A percentile compares a stretch with the other conserved stretches of the same genome.
phyloP scores from a whole-genome alignment of 2,329 filamentous ascomycete species.

The Cladosporium cucumerinum region DNA sequence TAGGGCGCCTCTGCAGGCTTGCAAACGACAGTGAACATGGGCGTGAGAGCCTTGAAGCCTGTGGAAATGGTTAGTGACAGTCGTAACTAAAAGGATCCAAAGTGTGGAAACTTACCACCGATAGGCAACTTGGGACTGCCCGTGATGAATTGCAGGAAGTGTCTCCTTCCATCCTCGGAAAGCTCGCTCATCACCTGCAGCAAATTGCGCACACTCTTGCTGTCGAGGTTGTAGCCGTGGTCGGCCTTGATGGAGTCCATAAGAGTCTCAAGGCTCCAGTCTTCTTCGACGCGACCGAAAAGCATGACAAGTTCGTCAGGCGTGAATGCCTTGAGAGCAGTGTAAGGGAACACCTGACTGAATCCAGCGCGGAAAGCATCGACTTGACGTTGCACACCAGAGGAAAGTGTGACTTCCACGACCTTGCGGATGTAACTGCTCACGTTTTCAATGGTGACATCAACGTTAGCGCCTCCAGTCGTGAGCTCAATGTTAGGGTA shows the following conservation, averaged over 20 bases:
- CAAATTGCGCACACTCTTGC: constrained; percentile 88
- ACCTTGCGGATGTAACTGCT: constrained; percentile 82
- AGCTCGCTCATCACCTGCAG: constrained; percentile 94
- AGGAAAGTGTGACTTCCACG: constrained; percentile 86
- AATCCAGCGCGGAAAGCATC: constrained; percentile 90
- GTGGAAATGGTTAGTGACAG: constrained; percentile 21
- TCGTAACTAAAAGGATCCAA: background rate
- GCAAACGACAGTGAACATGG: constrained; percentile 98
- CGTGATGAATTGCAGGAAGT: constrained; percentile 96
- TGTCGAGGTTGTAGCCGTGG: constrained; percentile 98
- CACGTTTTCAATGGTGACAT: constrained; percentile 89
- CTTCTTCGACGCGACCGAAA: constrained; percentile 88
- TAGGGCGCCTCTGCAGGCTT: constrained; percentile 96
- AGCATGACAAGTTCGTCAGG: constrained; percentile 92
- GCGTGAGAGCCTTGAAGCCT: constrained; percentile 96
- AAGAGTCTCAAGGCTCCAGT: constrained; percentile 95
- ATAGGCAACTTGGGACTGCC: constrained; percentile 97
- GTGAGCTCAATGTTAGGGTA: constrained; percentile 83
- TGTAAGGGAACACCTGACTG: constrained; percentile 93
- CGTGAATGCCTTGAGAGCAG: constrained; percentile 87
- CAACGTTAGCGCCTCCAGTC: constrained; percentile 67
- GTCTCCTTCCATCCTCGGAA: constrained; percentile 68
- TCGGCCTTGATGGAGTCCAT: constrained; percentile 99
- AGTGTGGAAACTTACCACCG: constrained; percentile 65
- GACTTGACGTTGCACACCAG: constrained; percentile 80